Evolutionary conservation across 2,329 filamentous ascomycete species (phyloP).

Genomic region (Diaporthe humulicola): DNA sequence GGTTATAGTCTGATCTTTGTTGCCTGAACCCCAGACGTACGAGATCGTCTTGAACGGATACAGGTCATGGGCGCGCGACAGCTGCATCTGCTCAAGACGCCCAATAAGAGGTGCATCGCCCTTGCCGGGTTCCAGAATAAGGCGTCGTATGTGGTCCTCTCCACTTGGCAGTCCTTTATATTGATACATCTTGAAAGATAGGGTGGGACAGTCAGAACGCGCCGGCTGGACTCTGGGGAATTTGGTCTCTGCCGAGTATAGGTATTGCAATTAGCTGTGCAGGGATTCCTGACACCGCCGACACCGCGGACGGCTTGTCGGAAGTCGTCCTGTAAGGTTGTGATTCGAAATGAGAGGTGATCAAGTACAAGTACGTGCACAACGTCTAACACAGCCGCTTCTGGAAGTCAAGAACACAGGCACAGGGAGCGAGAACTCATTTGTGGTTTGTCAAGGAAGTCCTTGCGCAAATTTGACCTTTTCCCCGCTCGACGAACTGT

Average conservation of each 20-base stretch:
- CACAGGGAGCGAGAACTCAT: neutral
- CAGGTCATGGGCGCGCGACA: neutral
- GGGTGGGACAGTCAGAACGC: neutral
- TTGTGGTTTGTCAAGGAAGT: neutral
- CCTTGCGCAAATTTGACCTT: neutral
- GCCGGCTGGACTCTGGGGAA: neutral
- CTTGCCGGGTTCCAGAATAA: neutral
- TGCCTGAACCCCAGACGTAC: slow-evolving; percentile 9
- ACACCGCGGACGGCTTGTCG: neutral
- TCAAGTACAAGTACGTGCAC: neutral
- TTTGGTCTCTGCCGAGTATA: neutral
- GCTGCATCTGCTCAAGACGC: neutral
- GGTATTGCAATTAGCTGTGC: neutral
- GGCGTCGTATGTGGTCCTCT: neutral
- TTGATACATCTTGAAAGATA: neutral
- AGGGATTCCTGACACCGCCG: neutral
- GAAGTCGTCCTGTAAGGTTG: neutral
- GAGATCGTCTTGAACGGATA: slow-evolving; percentile 7
- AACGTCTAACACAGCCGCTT: neutral
- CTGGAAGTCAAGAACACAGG: neutral
- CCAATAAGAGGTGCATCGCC: neutral
- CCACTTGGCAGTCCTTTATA: neutral
- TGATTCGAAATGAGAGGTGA: neutral
- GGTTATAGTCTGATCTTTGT: neutral
- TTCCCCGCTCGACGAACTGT: neutral